Conservation (phyloP, 1,284 basidiomycete species). For the Anthracocystis setariae region DNA sequence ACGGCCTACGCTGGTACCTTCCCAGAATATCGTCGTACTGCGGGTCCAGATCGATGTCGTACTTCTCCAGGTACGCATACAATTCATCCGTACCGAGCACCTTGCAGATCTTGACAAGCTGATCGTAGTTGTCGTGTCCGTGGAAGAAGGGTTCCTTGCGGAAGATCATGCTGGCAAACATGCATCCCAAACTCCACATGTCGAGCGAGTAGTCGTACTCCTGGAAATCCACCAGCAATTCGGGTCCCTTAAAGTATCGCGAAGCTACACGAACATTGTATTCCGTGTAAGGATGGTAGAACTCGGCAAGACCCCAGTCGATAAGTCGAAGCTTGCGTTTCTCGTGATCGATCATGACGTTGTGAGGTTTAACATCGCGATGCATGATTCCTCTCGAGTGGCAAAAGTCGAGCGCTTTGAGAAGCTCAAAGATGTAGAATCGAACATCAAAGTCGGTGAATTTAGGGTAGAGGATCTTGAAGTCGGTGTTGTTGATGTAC, state of each 20-base stretch:
- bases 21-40: slow-evolving; percentile 68
- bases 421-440: slow-evolving; percentile 94
- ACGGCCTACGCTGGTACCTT: slow-evolving; percentile 86
- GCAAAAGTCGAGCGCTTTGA: slow-evolving; percentile 97
- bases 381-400: slow-evolving; percentile 99
- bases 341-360: slow-evolving; percentile 99
- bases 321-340: slow-evolving; percentile 93
- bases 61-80: slow-evolving; percentile 73
- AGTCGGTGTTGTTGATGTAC: slow-evolving; percentile 97
- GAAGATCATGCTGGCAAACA: slow-evolving; percentile 89
- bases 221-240: slow-evolving; percentile 96
- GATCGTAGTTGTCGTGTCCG: slow-evolving; percentile 98
- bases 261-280: slow-evolving; percentile 98
- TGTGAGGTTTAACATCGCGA: slow-evolving; percentile 97
- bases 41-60: slow-evolving; percentile 75
- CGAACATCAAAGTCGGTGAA: slow-evolving; percentile 95
- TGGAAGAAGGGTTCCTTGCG: slow-evolving; percentile 99
- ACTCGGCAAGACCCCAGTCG: slow-evolving; percentile 98
- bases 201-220: slow-evolving; percentile 90
- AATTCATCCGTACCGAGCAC: slow-evolving; percentile 96
- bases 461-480: slow-evolving; percentile 94
- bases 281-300: slow-evolving; percentile 96
- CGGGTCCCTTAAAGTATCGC: slow-evolving; percentile 97
- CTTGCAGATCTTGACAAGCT: slow-evolving; percentile 97
- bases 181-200: slow-evolving; percentile 98